Evolutionary conservation across 1,284 basidiomycete species (phyloP), one percentile per base, ranked within the genome.

Genomic region (Pascua sp.): DNA sequence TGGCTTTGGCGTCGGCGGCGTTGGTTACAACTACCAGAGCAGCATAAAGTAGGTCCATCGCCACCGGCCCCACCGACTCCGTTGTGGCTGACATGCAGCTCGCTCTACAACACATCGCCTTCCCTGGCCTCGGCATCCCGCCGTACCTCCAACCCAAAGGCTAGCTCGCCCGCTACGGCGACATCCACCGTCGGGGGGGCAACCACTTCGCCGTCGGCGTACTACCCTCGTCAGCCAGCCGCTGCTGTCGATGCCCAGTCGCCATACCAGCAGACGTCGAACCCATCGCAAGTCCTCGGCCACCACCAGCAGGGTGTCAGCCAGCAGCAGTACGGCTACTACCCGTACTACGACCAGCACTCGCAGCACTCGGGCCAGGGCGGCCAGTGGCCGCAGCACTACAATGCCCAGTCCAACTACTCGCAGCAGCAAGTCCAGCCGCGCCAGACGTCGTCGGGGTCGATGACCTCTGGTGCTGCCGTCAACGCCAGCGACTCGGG

Each of bases 161-260:
- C 62, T 0, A 52, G 58, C n/a, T 66, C 67, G 38, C 47, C 64
- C 8, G n/a, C n/a, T n/a, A n/a, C n/a, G n/a, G n/a, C n/a, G n/a
- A n/a, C 60, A 62, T 17, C 43, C 57, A 13, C 45, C 66, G 8
- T 47, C 62, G 13, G 49, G 55, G 10, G 61, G 8, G 54, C 61
- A n/a, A 62, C 66, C 46, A 63, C 65, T 2, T 68, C 68, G 7
- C 66, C 70, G 4, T 65, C 64, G 1, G 60, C 66, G 12, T 71
- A 67, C 57, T 70, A 69, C 50, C 60, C 60, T 32, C 46, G 56
- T n/a, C 53, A 53, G 56, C 10, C 57, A 1, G 45, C 40, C 9
- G 43, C 40, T 16, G 42, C 37, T 18, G 43, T 57, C 38, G 57
- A 60, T 32, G 56, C 51, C 12, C 53, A 59, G 44, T 60, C 61